Evolutionary conservation across 306 rosid species (phyloP).

Genomic region (Chamaecrista fasciculata): DNA sequence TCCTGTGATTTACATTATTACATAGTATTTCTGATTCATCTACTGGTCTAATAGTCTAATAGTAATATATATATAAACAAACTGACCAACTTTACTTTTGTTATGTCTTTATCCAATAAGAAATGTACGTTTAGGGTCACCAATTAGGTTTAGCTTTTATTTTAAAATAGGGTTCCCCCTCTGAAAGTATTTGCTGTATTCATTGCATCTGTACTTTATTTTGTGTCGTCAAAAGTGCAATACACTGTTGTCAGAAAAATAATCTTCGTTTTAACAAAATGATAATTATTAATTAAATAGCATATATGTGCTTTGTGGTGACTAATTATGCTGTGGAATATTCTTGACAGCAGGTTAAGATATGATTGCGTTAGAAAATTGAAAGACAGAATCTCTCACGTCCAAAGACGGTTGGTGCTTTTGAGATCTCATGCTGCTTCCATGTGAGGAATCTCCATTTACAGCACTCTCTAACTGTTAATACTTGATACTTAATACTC

Average conservation of each 20-base stretch:
- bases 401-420: constrained; percentile 46
- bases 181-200: neutral
- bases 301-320: neutral
- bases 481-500: too few species aligned
- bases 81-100: neutral
- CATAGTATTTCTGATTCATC: neutral
- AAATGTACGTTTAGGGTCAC: neutral
- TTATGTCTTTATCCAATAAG: neutral
- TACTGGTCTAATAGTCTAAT: too few species aligned
- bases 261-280: neutral
- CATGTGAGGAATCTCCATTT: neutral
- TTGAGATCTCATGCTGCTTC: constrained; percentile 42
- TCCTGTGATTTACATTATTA: neutral
- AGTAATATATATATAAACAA: neutral
- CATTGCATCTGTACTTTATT: constrained; percentile 10
- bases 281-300: neutral
- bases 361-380: constrained; percentile 52
- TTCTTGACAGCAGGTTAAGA: constrained; percentile 36
- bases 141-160: neutral
- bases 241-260: neutral
- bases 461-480: neutral
- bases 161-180: neutral
- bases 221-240: neutral
- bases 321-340: constrained; percentile 28
- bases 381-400: constrained; percentile 46